Evolutionary conservation across 352 stramenopile genomes (phyloP).

Genomic region (Phytophthora nicotianae): DNA sequence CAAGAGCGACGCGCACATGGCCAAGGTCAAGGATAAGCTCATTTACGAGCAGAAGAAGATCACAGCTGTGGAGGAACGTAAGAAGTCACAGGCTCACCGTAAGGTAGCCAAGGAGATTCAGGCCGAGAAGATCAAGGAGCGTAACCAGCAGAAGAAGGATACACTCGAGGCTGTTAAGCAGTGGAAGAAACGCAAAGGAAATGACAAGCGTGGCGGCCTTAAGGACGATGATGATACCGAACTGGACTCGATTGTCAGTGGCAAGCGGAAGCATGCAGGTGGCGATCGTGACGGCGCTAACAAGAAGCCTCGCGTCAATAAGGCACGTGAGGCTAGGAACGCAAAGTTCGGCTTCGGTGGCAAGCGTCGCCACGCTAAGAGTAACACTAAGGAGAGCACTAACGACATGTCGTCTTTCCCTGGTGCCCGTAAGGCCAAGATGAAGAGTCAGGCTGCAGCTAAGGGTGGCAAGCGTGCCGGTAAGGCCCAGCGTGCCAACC

Average conservation of each 20-base stretch:
- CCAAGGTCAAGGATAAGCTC: conserved; percentile 97
- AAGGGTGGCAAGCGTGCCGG: conserved; percentile 64
- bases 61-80: conserved; percentile 96
- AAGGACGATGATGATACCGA: conserved; percentile 72
- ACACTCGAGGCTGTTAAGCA: conserved; percentile 88
- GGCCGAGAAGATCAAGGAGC: conserved; percentile 84
- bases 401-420: conserved; percentile 82
- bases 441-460: conserved; percentile 44
- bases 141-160: conserved; percentile 87
- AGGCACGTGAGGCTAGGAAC: conserved; percentile 69
- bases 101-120: conserved; percentile 96
- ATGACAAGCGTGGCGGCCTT: conserved; percentile 60
- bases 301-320: conserved; percentile 81
- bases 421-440: conserved; percentile 43
- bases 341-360: conserved; percentile 89
- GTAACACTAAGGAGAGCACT: conserved; percentile 81
- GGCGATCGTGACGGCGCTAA: conserved; percentile 54
- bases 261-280: conserved; percentile 52
- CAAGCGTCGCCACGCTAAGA: conserved; percentile 76
- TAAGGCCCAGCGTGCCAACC: conserved; percentile 57
- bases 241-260: conserved; percentile 68
- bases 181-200: conserved; percentile 89
- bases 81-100: conserved; percentile 96
- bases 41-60: conserved; percentile 99
- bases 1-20: conserved; percentile 97